Conservation (phyloP, 192 early-diverging fungal genomes). For the Entomortierella parvispora region DNA sequence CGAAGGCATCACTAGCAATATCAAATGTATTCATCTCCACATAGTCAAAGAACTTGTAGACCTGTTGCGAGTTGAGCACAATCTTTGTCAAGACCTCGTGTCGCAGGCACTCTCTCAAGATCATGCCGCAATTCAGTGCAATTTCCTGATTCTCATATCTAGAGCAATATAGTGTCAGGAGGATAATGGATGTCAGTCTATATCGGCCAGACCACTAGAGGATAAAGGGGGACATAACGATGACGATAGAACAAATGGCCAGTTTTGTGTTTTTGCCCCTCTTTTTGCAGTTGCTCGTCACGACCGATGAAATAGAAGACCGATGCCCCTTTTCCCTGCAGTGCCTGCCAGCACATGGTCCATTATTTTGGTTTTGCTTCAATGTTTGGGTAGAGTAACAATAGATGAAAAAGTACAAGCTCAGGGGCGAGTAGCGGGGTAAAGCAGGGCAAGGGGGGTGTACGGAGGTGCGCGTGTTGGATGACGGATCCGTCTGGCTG, state of each 20-base stretch:
- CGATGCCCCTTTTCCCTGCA: too few relatives aligned
- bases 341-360: too few relatives aligned
- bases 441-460: neutral
- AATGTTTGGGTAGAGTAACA: too few relatives aligned
- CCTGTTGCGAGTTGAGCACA: conserved; percentile 84
- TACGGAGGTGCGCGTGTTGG: neutral
- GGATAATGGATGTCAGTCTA: neutral
- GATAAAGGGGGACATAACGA: neutral
- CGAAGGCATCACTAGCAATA: conserved; percentile 98
- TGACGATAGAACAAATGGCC: conserved; percentile 4
- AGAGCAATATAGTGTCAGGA: neutral
- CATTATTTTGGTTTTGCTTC: too few relatives aligned
- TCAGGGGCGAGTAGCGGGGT: too few relatives aligned
- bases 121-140: conserved; percentile 97
- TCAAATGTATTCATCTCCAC: conserved; percentile 98
- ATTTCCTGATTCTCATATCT: conserved; percentile 97
- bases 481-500: neutral
- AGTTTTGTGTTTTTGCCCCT: conserved; percentile 1
- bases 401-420: too few relatives aligned
- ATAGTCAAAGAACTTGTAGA: conserved; percentile 95
- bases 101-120: conserved; percentile 95
- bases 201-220: neutral
- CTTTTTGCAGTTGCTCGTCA: conserved; percentile 8
- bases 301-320: too few relatives aligned
- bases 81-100: conserved; percentile 92